These are phyloP conservation scores for Magnaporthales sp. DNA, from an alignment of 2,329 filamentous ascomycete genomes.

Conservation along the genomic window DNA sequence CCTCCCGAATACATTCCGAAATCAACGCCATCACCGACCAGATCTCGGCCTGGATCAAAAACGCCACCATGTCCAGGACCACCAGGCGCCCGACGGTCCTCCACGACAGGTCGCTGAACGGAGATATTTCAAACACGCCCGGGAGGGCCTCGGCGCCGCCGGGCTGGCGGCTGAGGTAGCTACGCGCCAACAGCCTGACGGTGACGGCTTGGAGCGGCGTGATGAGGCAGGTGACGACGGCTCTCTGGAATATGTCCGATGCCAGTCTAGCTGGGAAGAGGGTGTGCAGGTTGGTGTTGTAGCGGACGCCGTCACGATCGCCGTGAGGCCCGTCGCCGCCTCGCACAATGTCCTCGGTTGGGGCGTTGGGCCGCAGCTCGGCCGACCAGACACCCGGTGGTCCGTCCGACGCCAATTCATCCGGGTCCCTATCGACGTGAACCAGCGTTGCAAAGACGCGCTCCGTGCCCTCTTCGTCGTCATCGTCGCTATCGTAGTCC, in stretches of 20 bases:
- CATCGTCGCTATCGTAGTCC: conserved; percentile 47
- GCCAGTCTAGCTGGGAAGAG: conserved; percentile 39
- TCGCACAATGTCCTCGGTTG: not conserved
- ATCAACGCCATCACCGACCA: conserved; percentile 33
- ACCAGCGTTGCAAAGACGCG: conserved; percentile 48
- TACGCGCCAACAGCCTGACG: conserved; percentile 33
- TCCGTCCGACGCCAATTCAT: conserved; percentile 37
- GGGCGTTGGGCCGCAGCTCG: conserved; percentile 42
- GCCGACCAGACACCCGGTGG: conserved; percentile 49
- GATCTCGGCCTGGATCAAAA: conserved; percentile 33
- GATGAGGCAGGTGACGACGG: conserved; percentile 33
- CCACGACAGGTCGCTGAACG: conserved; percentile 27
- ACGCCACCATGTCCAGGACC: conserved; percentile 33
- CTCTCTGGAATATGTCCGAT: conserved; percentile 30
- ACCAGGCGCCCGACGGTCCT: conserved; percentile 35
- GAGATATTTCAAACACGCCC: conserved; percentile 29
- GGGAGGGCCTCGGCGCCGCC: conserved; percentile 18
- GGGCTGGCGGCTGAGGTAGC: conserved; percentile 24
- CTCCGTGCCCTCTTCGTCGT: conserved; percentile 45
- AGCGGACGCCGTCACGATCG: conserved; percentile 9
- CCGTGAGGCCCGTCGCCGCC: not conserved
- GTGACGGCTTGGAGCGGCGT: conserved; percentile 38
- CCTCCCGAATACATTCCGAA: conserved; percentile 12
- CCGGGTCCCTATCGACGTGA: conserved; percentile 52
- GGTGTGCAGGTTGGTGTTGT: conserved; percentile 36